These are phyloP conservation scores for Emericellopsis terricola DNA, from an alignment of 495 filamentous ascomycete genomes.

Conservation along the genomic window DNA sequence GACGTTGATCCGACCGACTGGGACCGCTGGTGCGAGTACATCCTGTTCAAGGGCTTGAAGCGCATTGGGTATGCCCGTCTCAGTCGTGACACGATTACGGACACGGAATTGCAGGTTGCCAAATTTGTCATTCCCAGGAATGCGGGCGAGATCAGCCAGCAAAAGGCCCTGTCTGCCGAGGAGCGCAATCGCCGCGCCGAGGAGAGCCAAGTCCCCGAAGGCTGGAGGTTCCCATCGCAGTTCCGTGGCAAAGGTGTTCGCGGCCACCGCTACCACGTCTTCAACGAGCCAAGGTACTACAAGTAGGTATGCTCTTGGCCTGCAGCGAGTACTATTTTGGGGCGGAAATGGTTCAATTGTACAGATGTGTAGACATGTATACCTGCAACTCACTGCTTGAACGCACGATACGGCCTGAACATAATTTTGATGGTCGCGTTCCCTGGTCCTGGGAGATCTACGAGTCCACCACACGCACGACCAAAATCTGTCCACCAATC, in stretches of 20 bases:
- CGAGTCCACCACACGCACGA: too few species aligned
- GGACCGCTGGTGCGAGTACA: constrained; percentile 99
- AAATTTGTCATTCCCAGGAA: constrained; percentile 78
- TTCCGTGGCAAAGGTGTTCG: constrained; percentile 78
- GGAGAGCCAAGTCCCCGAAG: constrained; percentile 51
- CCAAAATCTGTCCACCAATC: too few species aligned
- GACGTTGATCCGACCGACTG: constrained; percentile 89
- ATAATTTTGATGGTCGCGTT: too few species aligned
- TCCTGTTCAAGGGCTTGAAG: constrained; percentile 80
- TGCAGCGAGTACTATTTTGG: too few species aligned
- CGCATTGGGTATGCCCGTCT: constrained; percentile 82
- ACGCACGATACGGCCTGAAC: too few species aligned
- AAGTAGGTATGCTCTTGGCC: too few species aligned
- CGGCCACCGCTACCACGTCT: constrained; percentile 90
- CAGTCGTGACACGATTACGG: constrained; percentile 78
- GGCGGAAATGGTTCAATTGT: too few species aligned
- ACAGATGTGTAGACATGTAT: too few species aligned
- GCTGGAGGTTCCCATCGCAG: constrained; percentile 68
- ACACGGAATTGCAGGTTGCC: constrained; percentile 93
- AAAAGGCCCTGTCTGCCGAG: constrained; percentile 11
- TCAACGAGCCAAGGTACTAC: constrained; percentile 75
- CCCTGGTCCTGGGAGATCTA: too few species aligned
- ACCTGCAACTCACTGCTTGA: too few species aligned
- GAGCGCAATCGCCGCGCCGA: constrained; percentile 25
- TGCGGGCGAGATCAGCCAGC: constrained; percentile 36